Percentiles rank a stretch among this genome's conserved stretches.
These are phyloP conservation scores for Protea cynaroides DNA, from an alignment of 164 flowering plant genomes.

Conservation along the genomic window DNA sequence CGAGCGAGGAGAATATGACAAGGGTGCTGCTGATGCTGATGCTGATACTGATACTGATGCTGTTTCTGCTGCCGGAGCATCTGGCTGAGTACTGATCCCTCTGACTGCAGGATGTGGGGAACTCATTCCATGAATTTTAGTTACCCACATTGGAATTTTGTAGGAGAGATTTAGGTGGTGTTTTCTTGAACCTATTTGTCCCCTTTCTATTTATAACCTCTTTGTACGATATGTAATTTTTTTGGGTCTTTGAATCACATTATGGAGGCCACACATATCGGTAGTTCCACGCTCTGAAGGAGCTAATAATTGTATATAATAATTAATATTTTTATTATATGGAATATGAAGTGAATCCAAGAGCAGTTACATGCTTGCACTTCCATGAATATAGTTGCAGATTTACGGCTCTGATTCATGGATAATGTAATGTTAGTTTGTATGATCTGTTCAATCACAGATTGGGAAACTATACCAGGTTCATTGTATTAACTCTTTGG, in stretches of 20 bases:
- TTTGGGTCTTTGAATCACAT: neutral
- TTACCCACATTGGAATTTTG: neutral
- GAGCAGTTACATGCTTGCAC: too few species aligned
- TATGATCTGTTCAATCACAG: too few species aligned
- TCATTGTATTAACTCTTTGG: too few species aligned
- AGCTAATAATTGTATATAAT: neutral
- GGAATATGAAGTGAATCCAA: too few species aligned
- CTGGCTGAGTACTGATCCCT: constrained; percentile 24
- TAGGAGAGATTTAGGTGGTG: neutral
- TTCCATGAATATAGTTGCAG: too few species aligned
- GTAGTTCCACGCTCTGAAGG: neutral
- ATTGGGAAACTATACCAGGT: too few species aligned
- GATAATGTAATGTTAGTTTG: too few species aligned
- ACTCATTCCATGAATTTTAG: neutral
- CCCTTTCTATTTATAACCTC: neutral
- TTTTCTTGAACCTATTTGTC: neutral
- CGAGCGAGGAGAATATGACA: constrained; percentile 65
- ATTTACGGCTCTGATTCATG: too few species aligned
- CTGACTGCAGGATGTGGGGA: too few species aligned
- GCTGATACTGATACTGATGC: neutral
- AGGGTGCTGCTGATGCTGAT: constrained; percentile 42
- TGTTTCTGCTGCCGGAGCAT: constrained; percentile 29
- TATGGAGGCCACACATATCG: neutral
- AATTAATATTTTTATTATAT: neutral
- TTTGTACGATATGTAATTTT: neutral